Evolutionary conservation across 2,329 filamentous ascomycete species (phyloP).

Genomic region (Trichothecium roseum): DNA sequence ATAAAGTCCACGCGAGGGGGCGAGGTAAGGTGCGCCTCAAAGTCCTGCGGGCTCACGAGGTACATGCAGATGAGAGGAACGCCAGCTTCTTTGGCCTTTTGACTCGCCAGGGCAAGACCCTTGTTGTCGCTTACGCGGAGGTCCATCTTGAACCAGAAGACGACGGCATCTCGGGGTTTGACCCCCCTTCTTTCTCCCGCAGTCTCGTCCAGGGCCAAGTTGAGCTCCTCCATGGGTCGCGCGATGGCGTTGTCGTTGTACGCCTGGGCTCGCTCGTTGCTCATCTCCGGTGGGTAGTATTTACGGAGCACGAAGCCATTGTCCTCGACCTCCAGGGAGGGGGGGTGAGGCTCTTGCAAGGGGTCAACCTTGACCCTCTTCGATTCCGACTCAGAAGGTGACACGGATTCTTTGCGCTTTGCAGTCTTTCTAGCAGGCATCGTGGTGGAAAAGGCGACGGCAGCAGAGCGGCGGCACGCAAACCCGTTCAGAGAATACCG

Average conservation of each 20-base stretch:
- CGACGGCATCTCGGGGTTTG: constrained; percentile 48
- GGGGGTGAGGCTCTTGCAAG: constrained; percentile 34
- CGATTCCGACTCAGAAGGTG: constrained; percentile 12
- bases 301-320: constrained; percentile 58
- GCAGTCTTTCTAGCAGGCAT: constrained; percentile 15
- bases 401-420: constrained; percentile 18
- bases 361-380: constrained; percentile 24
- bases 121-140: constrained; percentile 66
- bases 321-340: constrained; percentile 33
- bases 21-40: constrained; percentile 67
- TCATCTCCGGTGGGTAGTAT: constrained; percentile 83
- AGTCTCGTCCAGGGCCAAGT: constrained; percentile 52
- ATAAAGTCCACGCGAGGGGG: constrained; percentile 71
- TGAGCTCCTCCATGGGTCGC: constrained; percentile 62
- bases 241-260: constrained; percentile 63
- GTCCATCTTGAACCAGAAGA: constrained; percentile 90
- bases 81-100: constrained; percentile 52
- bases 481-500: too few species aligned
- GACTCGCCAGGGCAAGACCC: constrained; percentile 54
- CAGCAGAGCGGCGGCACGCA: not conserved
- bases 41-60: constrained; percentile 73
- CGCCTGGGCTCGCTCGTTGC: constrained; percentile 61
- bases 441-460: constrained; percentile 8
- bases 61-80: constrained; percentile 70
- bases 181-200: constrained; percentile 39